phyloP scores from a whole-genome alignment of 1,284 basidiomycete species.

The Agaricales sp. region DNA sequence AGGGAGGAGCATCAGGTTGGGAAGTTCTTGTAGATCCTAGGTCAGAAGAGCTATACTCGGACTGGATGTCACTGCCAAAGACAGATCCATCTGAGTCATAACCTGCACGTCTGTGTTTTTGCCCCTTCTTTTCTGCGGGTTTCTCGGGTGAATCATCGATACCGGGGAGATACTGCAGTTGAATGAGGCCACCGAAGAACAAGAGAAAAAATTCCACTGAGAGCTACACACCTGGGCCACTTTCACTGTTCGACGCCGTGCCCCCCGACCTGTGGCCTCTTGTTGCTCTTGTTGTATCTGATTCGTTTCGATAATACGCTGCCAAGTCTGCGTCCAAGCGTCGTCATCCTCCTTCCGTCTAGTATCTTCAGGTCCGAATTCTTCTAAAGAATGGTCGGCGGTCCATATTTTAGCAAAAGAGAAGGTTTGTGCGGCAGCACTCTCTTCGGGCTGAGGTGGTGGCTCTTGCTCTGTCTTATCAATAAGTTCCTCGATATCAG shows the following conservation, averaged over 20 bases:
- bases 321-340: constrained; percentile 69
- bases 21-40: too few relatives aligned
- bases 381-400: constrained; percentile 57
- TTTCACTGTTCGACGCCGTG: constrained; percentile 56
- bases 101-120: not conserved
- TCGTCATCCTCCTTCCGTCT: constrained; percentile 37
- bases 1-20: too few relatives aligned
- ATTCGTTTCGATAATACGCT: constrained; percentile 48
- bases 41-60: too few relatives aligned
- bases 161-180: constrained; percentile 15
- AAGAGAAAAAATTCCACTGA: too few relatives aligned
- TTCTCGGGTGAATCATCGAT: constrained; percentile 20
- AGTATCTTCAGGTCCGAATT: constrained; percentile 42
- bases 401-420: constrained; percentile 86
- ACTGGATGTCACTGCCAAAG: not conserved
- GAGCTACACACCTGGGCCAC: constrained; percentile 10
- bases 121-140: constrained; percentile 15
- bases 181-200: too few relatives aligned
- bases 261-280: constrained; percentile 51
- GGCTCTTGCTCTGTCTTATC: constrained; percentile 73
- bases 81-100: not conserved
- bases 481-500: constrained; percentile 75
- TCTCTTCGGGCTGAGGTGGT: constrained; percentile 39
- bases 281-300: constrained; percentile 36
- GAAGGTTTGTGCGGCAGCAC: constrained; percentile 46